A percentile compares a stretch with the other conserved stretches of the same genome.
Evolutionary conservation across 2,329 filamentous ascomycete genomes (phyloP).

Genomic region (Botrytis elliptica): DNA sequence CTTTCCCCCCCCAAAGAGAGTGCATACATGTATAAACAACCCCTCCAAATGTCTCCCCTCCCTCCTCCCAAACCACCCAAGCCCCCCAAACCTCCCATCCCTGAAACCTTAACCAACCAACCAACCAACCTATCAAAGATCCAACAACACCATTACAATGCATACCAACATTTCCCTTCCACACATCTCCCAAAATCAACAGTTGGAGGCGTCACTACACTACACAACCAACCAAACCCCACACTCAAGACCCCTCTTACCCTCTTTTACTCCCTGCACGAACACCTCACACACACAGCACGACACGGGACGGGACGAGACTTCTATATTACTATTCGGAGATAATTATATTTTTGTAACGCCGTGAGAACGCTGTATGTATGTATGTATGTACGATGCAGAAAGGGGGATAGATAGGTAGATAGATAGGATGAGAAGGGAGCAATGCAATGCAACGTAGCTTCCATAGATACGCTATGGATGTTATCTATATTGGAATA

Average conservation of each 20-base stretch:
- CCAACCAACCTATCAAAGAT: neutral
- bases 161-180: neutral
- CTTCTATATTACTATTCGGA: neutral
- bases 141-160: neutral
- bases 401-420: neutral
- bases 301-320: neutral
- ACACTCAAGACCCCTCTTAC: neutral
- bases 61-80: no score
- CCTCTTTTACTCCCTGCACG: neutral
- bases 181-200: neutral
- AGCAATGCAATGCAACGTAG: neutral
- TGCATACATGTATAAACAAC: no score
- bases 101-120: neutral
- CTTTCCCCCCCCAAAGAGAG: no score
- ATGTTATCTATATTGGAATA: neutral
- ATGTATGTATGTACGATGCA: no score
- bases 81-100: neutral
- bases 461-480: no score
- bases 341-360: neutral
- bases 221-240: neutral
- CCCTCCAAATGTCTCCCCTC: no score
- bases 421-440: neutral
- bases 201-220: neutral
- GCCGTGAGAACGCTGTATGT: neutral
- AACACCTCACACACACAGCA: neutral